phyloP scores from a whole-genome alignment of 140 eudicot species.

The Stevia rebaudiana region DNA sequence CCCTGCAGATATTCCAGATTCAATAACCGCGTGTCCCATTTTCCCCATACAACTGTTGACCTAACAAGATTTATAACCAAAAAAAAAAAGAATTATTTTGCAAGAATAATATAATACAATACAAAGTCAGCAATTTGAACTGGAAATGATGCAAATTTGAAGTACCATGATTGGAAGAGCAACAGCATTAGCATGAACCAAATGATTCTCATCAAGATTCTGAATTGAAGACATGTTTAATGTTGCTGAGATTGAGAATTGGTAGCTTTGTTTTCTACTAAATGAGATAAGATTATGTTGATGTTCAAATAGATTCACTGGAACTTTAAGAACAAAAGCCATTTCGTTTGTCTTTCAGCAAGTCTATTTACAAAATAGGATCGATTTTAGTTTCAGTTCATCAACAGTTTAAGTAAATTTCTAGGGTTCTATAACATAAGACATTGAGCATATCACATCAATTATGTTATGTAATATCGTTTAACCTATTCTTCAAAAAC shows the following conservation, averaged over 20 bases:
- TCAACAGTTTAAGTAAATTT: neutral
- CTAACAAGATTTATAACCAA: constrained; percentile 26
- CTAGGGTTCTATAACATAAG: neutral
- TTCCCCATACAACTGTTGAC: constrained; percentile 90
- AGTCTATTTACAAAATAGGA: neutral
- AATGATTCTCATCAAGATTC: constrained; percentile 19
- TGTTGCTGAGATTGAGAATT: constrained; percentile 19
- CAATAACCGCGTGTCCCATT: constrained; percentile 92
- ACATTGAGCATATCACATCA: neutral
- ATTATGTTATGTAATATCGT: too few relatives aligned
- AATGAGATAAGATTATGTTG: constrained; percentile 18
- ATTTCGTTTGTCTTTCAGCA: constrained; percentile 7
- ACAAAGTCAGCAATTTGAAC: neutral
- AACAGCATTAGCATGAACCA: constrained; percentile 12
- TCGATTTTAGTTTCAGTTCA: neutral
- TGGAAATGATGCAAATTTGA: neutral
- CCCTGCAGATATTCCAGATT: constrained; percentile 78
- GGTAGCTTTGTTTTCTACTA: constrained; percentile 9
- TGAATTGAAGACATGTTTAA: constrained; percentile 15
- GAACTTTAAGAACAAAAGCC: constrained; percentile 27
- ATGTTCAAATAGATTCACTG: constrained; percentile 27
- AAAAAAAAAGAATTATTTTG: neutral
- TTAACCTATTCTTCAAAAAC: too few relatives aligned
- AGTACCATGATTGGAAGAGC: constrained; percentile 38
- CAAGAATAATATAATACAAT: neutral